Evolutionary conservation across 768 basidiomycete genomes (phyloP).

Genomic region (Exsudoporus frostii): DNA sequence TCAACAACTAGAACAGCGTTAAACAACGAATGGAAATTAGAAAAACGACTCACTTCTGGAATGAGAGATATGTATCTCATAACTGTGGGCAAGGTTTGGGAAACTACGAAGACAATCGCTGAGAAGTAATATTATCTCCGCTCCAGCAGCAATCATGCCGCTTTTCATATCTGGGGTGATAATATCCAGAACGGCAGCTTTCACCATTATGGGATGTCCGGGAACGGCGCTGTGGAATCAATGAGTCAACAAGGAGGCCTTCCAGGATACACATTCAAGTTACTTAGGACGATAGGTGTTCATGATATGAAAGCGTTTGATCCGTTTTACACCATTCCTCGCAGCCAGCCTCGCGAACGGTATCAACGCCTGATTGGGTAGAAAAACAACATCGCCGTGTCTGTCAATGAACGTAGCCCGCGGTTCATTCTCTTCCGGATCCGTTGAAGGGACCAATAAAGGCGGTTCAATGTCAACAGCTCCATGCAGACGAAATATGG

Average conservation of each 20-base stretch:
- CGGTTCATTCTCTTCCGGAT: slow-evolving; percentile 58
- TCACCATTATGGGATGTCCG: slow-evolving; percentile 70
- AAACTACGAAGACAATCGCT: slow-evolving; percentile 68
- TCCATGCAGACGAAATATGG: slow-evolving; percentile 85
- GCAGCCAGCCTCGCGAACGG: slow-evolving; percentile 86
- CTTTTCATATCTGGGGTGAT: slow-evolving; percentile 67
- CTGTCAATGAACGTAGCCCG: slow-evolving; percentile 77
- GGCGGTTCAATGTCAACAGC: slow-evolving; percentile 87
- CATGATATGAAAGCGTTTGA: slow-evolving; percentile 80
- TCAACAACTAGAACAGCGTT: slow-evolving; percentile 55
- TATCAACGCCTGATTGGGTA: slow-evolving; percentile 69
- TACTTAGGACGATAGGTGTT: slow-evolving; percentile 72
- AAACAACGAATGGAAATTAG: neutral
- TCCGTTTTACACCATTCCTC: slow-evolving; percentile 56
- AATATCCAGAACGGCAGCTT: slow-evolving; percentile 81
- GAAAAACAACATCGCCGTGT: slow-evolving; percentile 69
- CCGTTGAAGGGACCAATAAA: slow-evolving; percentile 70
- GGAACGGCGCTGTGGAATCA: slow-evolving; percentile 47
- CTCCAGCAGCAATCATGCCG: slow-evolving; percentile 66
- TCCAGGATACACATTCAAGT: slow-evolving; percentile 9
- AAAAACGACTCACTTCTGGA: slow-evolving; percentile 53
- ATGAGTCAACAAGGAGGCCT: slow-evolving; percentile 1
- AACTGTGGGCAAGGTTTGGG: slow-evolving; percentile 62
- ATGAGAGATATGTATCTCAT: slow-evolving; percentile 79
- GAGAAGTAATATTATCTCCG: slow-evolving; percentile 69